phyloP scores from a whole-genome alignment of 768 basidiomycete species.

The Saitozyma sp. region DNA sequence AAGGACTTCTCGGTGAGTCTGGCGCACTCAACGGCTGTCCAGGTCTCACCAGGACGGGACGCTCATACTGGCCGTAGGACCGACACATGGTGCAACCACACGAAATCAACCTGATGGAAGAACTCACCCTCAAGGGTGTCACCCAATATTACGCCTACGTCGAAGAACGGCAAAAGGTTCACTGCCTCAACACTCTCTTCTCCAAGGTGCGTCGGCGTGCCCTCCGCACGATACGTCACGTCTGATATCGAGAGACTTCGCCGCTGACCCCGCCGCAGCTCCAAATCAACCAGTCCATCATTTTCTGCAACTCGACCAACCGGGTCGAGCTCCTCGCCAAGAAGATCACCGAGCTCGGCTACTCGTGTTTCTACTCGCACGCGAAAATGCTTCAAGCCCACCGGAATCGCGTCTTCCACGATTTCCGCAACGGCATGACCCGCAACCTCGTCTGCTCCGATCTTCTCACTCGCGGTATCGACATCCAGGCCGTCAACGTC shows the following conservation, averaged over 20 bases:
- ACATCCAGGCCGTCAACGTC: slow-evolving; percentile 99
- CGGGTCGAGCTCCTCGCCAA: slow-evolving; percentile 98
- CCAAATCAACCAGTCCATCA: slow-evolving; percentile 99
- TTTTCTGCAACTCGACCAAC: slow-evolving; percentile 99
- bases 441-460: slow-evolving; percentile 97
- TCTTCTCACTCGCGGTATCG: slow-evolving; percentile 96
- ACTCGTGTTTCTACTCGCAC: slow-evolving; percentile 99
- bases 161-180: slow-evolving; percentile 98
- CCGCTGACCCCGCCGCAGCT: slow-evolving; percentile 59
- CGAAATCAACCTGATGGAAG: slow-evolving; percentile 99
- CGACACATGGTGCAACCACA: slow-evolving; percentile 86
- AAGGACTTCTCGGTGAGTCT: slow-evolving; percentile 90
- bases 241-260: background rate
- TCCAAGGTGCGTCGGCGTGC: slow-evolving; percentile 68
- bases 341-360: slow-evolving; percentile 98
- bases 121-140: slow-evolving; percentile 95
- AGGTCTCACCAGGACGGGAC: too few relatives aligned
- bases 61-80: slow-evolving; percentile 24
- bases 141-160: slow-evolving; percentile 99
- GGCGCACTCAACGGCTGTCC: too few relatives aligned
- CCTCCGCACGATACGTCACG: slow-evolving; percentile 4
- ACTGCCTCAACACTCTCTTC: slow-evolving; percentile 98
- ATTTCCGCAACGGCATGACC: slow-evolving; percentile 97
- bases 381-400: slow-evolving; percentile 99
- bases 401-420: slow-evolving; percentile 99